Conservation (phyloP, 768 basidiomycete genomes). For the Boletus reticuloceps region DNA sequence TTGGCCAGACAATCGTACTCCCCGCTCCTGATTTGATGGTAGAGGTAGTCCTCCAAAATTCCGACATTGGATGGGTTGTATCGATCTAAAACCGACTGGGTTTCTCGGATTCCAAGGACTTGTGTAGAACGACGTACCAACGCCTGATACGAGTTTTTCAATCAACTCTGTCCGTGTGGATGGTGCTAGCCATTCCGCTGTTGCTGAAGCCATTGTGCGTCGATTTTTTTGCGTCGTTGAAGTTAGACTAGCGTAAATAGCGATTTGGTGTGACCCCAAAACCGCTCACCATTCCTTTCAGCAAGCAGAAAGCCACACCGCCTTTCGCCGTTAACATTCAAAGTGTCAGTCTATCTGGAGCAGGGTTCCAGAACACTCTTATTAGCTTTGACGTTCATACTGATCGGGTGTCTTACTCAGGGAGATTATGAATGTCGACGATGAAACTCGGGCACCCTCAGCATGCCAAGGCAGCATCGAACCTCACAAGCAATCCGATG, state of each 20-base stretch:
- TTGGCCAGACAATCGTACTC: slow-evolving; percentile 96
- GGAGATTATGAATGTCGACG: slow-evolving; percentile 16
- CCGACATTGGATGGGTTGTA: slow-evolving; percentile 95
- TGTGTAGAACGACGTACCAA: slow-evolving; percentile 52
- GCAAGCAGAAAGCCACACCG: no score
- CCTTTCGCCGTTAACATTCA: neutral
- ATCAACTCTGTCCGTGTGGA: slow-evolving; percentile 82
- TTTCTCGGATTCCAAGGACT: neutral
- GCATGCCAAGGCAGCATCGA: neutral
- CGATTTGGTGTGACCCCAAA: slow-evolving; percentile 5
- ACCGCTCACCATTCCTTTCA: neutral
- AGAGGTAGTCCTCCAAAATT: slow-evolving; percentile 95
- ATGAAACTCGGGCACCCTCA: neutral
- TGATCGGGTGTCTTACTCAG: neutral
- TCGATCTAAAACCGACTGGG: slow-evolving; percentile 59
- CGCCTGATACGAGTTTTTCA: slow-evolving; percentile 87
- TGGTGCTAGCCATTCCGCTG: slow-evolving; percentile 70
- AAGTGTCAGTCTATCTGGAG: neutral
- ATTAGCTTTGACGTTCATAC: neutral
- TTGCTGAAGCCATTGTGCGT: slow-evolving; percentile 31
- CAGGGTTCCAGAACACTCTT: neutral
- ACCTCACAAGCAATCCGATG: slow-evolving; percentile 7
- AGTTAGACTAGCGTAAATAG: neutral
- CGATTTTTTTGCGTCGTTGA: slow-evolving; percentile 10
- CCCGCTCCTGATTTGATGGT: slow-evolving; percentile 86